Evolutionary conservation across 768 basidiomycete genomes (phyloP).

Genomic region (Hygrophorus pudorinus): DNA sequence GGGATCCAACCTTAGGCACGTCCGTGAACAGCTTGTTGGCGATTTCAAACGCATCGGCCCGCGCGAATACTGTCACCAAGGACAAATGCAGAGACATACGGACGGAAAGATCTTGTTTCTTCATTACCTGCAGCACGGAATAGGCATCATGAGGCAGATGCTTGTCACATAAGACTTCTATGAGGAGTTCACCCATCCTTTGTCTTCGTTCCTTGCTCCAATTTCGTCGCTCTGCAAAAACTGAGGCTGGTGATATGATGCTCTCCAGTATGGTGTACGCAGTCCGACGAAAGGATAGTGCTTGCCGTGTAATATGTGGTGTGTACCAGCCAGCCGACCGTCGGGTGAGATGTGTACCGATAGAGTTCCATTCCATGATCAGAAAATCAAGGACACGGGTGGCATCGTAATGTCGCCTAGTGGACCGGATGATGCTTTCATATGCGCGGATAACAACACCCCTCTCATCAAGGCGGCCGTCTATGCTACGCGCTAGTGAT

Average conservation of each 20-base stretch:
- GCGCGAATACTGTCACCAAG: slow-evolving; percentile 35
- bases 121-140: slow-evolving; percentile 31
- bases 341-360: slow-evolving; percentile 16
- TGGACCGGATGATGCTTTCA: slow-evolving; percentile 26
- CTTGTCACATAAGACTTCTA: slow-evolving; percentile 27
- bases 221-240: slow-evolving; percentile 14
- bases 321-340: not conserved
- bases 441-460: slow-evolving; percentile 21
- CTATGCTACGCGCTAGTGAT: slow-evolving; percentile 15
- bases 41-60: slow-evolving; percentile 23
- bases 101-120: slow-evolving; percentile 22
- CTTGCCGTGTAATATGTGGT: not conserved
- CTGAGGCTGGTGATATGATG: slow-evolving; percentile 21
- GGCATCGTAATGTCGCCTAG: slow-evolving; percentile 22
- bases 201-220: slow-evolving; percentile 19
- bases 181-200: slow-evolving; percentile 28
- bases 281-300: slow-evolving; percentile 8
- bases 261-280: slow-evolving; percentile 11
- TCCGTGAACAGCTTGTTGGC: slow-evolving; percentile 36
- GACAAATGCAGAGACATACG: slow-evolving; percentile 19
- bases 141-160: slow-evolving; percentile 26
- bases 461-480: slow-evolving; percentile 14
- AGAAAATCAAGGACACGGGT: slow-evolving; percentile 28
- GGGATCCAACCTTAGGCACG: slow-evolving; percentile 12
- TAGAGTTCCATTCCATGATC: slow-evolving; percentile 25